Percentiles rank a stretch among this genome's conserved stretches.
Evolutionary conservation across 208 protist species (phyloP).

Genomic region (Crithidia fasciculata): DNA sequence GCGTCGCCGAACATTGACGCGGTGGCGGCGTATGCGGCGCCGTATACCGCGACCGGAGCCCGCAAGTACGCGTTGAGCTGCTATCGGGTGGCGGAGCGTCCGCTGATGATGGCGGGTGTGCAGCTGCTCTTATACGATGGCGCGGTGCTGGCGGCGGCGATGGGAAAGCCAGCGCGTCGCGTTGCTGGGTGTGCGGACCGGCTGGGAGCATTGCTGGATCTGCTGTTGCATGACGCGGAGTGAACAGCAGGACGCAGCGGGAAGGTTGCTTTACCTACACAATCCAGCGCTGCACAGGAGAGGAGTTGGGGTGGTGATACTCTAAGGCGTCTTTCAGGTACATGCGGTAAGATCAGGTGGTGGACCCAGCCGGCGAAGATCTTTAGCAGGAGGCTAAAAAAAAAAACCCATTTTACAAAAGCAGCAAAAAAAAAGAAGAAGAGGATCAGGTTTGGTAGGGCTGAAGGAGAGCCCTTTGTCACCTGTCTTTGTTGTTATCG

Average conservation of each 20-base stretch:
- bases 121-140: constrained; percentile 45
- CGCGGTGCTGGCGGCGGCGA: constrained; percentile 39
- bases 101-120: constrained; percentile 58
- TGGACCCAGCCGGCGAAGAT: no score
- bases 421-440: no score
- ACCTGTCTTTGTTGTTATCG: no score
- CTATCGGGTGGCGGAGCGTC: constrained; percentile 38
- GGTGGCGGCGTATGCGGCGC: constrained; percentile 18
- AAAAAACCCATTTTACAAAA: no score
- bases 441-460: no score
- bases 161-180: constrained; percentile 47
- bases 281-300: no score
- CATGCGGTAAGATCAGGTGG: no score
- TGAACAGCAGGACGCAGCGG: not conserved
- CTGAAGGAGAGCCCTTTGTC: no score
- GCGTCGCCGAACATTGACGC: constrained; percentile 30
- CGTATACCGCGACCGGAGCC: constrained; percentile 32
- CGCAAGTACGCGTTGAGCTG: constrained; percentile 51
- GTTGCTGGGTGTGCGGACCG: constrained; percentile 37
- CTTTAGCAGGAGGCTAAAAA: no score
- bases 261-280: not conserved
- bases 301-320: no score
- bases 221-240: constrained; percentile 38
- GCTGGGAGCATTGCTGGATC: constrained; percentile 48
- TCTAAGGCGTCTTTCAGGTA: no score